Evolutionary conservation across 2,329 filamentous ascomycete genomes (phyloP).

Genomic region (Aspergillus neoniger): DNA sequence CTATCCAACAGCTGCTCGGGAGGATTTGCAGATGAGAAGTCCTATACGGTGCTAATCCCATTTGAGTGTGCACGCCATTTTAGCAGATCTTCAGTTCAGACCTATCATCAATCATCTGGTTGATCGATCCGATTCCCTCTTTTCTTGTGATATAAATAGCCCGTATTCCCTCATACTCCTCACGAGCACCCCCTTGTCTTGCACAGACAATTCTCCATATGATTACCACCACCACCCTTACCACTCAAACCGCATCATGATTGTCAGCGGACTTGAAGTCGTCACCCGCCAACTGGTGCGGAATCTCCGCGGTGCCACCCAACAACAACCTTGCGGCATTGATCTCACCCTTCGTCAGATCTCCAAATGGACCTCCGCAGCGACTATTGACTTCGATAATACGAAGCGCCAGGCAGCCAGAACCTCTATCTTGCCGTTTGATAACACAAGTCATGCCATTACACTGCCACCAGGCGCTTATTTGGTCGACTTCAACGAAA

Average conservation of each 20-base stretch:
- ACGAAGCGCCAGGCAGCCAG: constrained; percentile 22
- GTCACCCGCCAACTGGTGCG: constrained; percentile 8
- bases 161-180: no score
- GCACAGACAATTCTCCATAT: no score
- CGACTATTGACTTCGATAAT: constrained; percentile 35
- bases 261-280: constrained; percentile 11
- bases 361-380: constrained; percentile 31
- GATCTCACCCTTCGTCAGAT: constrained; percentile 33
- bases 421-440: constrained; percentile 22
- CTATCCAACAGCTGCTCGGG: no score
- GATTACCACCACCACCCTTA: no score
- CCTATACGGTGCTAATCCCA: no score
- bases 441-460: constrained; percentile 15
- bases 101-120: no score
- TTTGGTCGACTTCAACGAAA: constrained; percentile 41
- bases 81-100: no score
- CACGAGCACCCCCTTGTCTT: no score
- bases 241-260: background rate
- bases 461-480: constrained; percentile 36
- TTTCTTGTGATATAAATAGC: no score
- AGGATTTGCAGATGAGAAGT: no score
- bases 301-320: constrained; percentile 12
- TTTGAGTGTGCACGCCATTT: no score
- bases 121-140: no score
- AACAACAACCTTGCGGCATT: constrained; percentile 35